Evolutionary conservation across 768 basidiomycete genomes (phyloP).

Genomic region (Exidia glandulosa): DNA sequence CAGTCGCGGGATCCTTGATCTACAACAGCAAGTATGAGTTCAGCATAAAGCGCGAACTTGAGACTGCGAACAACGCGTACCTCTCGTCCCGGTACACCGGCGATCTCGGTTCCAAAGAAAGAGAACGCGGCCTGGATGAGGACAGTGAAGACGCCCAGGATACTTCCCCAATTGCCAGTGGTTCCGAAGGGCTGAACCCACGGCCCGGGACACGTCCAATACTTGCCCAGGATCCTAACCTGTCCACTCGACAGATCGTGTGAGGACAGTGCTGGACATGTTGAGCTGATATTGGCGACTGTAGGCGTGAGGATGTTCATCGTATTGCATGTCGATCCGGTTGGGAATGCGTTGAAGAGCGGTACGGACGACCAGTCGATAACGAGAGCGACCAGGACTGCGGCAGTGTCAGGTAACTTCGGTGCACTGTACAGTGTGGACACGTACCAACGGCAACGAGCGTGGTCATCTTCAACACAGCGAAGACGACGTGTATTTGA

Average conservation of each 20-base stretch:
- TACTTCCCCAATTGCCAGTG: background rate
- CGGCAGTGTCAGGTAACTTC: background rate
- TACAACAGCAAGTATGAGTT: background rate
- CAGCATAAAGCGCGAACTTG: background rate
- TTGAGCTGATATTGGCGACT: background rate
- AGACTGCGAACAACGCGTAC: background rate
- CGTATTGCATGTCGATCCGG: background rate
- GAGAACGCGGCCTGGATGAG: background rate
- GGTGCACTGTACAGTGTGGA: background rate
- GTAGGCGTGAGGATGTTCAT: background rate
- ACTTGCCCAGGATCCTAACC: background rate
- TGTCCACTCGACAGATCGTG: too few relatives aligned
- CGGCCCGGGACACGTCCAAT: background rate
- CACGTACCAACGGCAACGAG: constrained; percentile 15
- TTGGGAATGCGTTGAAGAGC: background rate
- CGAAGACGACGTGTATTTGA: constrained; percentile 23
- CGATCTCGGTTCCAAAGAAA: background rate
- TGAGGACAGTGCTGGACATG: background rate
- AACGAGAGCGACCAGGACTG: background rate
- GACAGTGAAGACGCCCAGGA: background rate
- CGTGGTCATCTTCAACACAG: constrained; percentile 19
- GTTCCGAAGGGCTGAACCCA: background rate
- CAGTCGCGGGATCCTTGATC: background rate
- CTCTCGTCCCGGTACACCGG: background rate
- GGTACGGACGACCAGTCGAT: background rate